Evolutionary conservation across 129 eudicot genomes (phyloP).

Genomic region (Artemisia argyi): DNA sequence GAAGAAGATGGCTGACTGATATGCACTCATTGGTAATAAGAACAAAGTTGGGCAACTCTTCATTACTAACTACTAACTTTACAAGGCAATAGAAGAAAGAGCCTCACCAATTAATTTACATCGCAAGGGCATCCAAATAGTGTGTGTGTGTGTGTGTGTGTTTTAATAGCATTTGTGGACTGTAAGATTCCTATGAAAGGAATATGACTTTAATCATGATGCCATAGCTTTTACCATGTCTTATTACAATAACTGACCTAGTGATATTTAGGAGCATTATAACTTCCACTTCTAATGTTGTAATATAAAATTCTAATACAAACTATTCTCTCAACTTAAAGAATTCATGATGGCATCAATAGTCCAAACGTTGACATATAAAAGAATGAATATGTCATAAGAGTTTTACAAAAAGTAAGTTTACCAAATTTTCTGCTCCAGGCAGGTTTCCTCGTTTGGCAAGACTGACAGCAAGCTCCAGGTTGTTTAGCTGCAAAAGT

Average conservation of each 20-base stretch:
- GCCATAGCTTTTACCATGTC: constrained; percentile 9
- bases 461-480: constrained; percentile 99
- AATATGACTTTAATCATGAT: not conserved
- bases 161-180: not conserved
- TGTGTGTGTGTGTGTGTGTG: too few relatives aligned
- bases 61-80: not conserved
- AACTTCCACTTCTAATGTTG: constrained; percentile 4
- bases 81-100: not conserved
- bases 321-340: not conserved
- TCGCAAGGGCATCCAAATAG: not conserved
- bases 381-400: not conserved
- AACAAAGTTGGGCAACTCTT: not conserved
- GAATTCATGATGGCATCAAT: not conserved
- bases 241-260: not conserved
- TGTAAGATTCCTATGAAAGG: not conserved
- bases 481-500: constrained; percentile 77
- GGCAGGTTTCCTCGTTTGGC: constrained; percentile 99
- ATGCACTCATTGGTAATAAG: not conserved
- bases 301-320: not conserved
- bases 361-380: constrained; percentile 16
- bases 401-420: constrained; percentile 18
- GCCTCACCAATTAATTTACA: not conserved
- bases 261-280: not conserved
- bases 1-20: not conserved
- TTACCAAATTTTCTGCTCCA: constrained; percentile 99